These are phyloP conservation scores for Boletus barrowsii DNA, from an alignment of 768 basidiomycete genomes.

Conservation along the genomic window DNA sequence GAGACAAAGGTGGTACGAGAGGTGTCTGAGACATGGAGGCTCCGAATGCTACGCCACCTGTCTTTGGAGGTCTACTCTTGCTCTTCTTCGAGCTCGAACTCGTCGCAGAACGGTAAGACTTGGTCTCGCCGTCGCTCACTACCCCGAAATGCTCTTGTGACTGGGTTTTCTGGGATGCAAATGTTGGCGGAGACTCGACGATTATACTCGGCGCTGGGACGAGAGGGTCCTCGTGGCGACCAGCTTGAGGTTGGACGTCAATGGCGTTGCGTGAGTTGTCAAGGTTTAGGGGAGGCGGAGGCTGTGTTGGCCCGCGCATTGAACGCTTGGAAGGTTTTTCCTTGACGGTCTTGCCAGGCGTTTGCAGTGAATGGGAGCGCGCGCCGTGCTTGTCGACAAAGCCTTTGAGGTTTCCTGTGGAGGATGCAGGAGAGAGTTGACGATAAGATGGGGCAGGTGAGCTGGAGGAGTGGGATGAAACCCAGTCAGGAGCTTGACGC, in stretches of 20 bases:
- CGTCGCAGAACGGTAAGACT: slow-evolving; percentile 22
- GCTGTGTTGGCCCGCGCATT: slow-evolving; percentile 27
- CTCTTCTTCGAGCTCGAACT: slow-evolving; percentile 29
- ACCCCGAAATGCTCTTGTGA: slow-evolving; percentile 17
- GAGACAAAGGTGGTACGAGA: slow-evolving; percentile 39
- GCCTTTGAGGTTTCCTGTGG: slow-evolving; percentile 29
- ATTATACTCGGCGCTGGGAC: slow-evolving; percentile 2
- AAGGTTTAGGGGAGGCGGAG: slow-evolving; percentile 26
- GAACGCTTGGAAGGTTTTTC: slow-evolving; percentile 25
- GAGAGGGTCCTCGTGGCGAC: slow-evolving; percentile 21
- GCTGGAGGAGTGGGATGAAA: neutral
- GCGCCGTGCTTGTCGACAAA: slow-evolving; percentile 21
- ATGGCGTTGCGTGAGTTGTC: slow-evolving; percentile 13
- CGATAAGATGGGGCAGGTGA: slow-evolving; percentile 14
- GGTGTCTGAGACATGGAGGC: slow-evolving; percentile 63
- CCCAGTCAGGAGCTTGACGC: slow-evolving; percentile 21
- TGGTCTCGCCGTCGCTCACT: slow-evolving; percentile 23
- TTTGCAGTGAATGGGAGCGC: neutral
- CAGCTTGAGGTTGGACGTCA: slow-evolving; percentile 14
- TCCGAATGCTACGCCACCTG: slow-evolving; percentile 61
- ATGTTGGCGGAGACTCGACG: slow-evolving; percentile 23
- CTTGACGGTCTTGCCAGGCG: slow-evolving; percentile 3
- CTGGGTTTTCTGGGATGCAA: slow-evolving; percentile 6
- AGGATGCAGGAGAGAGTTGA: slow-evolving; percentile 31
- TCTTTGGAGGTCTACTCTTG: slow-evolving; percentile 29